These are phyloP conservation scores for Skeletonema tropicum DNA, from an alignment of 108 stramenopile genomes.

Conservation along the genomic window DNA sequence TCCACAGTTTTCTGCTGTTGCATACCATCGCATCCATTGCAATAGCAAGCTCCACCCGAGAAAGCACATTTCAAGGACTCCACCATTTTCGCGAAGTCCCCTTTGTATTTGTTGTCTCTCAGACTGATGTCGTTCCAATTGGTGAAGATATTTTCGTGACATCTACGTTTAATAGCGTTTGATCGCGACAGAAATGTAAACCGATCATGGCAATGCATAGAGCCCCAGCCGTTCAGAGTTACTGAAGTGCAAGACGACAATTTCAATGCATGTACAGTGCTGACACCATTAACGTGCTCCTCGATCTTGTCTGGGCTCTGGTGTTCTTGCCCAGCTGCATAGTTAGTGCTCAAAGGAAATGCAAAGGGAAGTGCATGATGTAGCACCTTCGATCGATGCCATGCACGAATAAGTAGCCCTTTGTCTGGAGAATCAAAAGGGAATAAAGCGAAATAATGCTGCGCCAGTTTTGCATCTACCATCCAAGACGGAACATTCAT, in stretches of 20 bases:
- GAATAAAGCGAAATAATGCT: constrained; percentile 25
- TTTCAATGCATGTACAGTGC: constrained; percentile 9
- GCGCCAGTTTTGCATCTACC: constrained; percentile 1
- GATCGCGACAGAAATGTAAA: constrained; percentile 37
- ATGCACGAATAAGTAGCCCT: constrained; percentile 52
- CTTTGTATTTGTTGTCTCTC: background rate
- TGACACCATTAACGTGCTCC: background rate
- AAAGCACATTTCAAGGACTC: constrained; percentile 23
- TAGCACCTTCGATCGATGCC: constrained; percentile 29
- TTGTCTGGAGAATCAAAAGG: constrained; percentile 26
- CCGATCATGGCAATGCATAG: background rate
- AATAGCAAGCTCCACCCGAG: background rate
- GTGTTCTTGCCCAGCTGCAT: background rate
- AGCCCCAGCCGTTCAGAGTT: constrained; percentile 12
- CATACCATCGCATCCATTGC: background rate
- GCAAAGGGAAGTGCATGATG: constrained; percentile 48
- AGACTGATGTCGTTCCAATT: constrained; percentile 8
- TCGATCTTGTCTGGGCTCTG: background rate
- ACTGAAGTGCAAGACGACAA: constrained; percentile 45
- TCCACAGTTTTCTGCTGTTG: constrained; percentile 19
- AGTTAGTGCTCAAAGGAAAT: constrained; percentile 21
- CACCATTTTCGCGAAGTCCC: constrained; percentile 7
- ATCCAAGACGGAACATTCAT: constrained; percentile 27
- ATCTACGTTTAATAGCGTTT: constrained; percentile 32
- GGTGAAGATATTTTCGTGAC: constrained; percentile 1